These are phyloP conservation scores for Microcos paniculata DNA, from an alignment of 345 rosid species.

Conservation along the genomic window DNA sequence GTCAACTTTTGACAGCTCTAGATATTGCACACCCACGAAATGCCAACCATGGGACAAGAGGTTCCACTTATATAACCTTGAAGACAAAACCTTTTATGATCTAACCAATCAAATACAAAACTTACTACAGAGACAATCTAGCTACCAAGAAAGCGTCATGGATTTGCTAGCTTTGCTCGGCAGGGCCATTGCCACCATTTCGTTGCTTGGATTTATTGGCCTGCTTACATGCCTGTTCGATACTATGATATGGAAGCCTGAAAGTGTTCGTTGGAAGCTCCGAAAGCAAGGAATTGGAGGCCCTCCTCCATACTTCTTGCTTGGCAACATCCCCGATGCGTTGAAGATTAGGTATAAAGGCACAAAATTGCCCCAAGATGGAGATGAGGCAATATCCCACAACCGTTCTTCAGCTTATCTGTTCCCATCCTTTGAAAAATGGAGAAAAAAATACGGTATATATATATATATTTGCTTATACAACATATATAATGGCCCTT, in stretches of 20 bases:
- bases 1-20: no score
- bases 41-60: no score
- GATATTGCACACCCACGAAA: no score
- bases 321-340: constrained; percentile 42
- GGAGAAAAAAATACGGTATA: constrained; percentile 38
- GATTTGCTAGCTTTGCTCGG: neutral
- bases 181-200: neutral
- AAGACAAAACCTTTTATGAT: no score
- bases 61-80: no score
- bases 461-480: no score
- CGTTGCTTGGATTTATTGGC: constrained; percentile 2
- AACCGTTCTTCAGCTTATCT: neutral
- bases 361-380: neutral
- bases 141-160: neutral
- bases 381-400: constrained; percentile 19
- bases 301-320: constrained; percentile 29
- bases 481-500: no score
- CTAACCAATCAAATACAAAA: no score
- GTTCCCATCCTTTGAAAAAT: constrained; percentile 32
- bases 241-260: constrained; percentile 21
- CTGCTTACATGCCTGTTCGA: neutral
- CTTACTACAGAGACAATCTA: no score
- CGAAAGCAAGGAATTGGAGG: constrained; percentile 42
- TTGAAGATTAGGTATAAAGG: constrained; percentile 11
- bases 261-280: constrained; percentile 26